phyloP scores from a whole-genome alignment of 371 early-diverging fungal species.

The Mortierella sp. region DNA sequence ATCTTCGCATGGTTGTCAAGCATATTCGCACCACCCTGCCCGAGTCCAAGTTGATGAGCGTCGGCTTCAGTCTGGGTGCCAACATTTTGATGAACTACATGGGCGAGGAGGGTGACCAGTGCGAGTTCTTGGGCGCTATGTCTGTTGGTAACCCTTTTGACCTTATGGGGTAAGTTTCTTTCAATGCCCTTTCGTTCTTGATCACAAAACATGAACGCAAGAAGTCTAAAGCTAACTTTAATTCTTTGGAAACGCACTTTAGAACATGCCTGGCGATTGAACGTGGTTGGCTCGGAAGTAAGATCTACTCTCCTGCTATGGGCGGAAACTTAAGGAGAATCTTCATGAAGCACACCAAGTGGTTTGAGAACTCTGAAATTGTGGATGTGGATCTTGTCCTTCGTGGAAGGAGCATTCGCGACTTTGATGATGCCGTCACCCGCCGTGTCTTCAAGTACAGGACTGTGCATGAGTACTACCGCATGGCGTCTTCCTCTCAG shows the following conservation, averaged over 20 bases:
- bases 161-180: constrained; percentile 64
- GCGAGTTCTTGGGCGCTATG: constrained; percentile 81
- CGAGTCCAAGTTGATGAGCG: constrained; percentile 77
- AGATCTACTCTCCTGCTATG: constrained; percentile 66
- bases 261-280: constrained; percentile 47
- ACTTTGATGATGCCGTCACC: constrained; percentile 88
- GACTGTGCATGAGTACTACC: constrained; percentile 90
- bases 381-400: constrained; percentile 72
- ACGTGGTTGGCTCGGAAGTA: constrained; percentile 35
- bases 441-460: constrained; percentile 79
- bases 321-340: constrained; percentile 76
- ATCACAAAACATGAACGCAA: no score
- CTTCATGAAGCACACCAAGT: constrained; percentile 73
- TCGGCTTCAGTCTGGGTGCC: constrained; percentile 93
- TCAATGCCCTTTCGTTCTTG: not conserved
- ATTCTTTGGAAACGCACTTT: constrained; percentile 36
- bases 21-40: constrained; percentile 73
- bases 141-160: constrained; percentile 94
- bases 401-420: constrained; percentile 66
- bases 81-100: constrained; percentile 94
- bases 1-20: constrained; percentile 75
- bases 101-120: constrained; percentile 87
- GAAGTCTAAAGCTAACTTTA: not conserved
- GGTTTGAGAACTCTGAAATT: constrained; percentile 65
- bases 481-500: constrained; percentile 79